Percentiles rank a stretch among this genome's conserved stretches.
These are phyloP conservation scores for Globisporangium ultimum DNA, from an alignment of 352 stramenopile genomes.

Conservation along the genomic window DNA sequence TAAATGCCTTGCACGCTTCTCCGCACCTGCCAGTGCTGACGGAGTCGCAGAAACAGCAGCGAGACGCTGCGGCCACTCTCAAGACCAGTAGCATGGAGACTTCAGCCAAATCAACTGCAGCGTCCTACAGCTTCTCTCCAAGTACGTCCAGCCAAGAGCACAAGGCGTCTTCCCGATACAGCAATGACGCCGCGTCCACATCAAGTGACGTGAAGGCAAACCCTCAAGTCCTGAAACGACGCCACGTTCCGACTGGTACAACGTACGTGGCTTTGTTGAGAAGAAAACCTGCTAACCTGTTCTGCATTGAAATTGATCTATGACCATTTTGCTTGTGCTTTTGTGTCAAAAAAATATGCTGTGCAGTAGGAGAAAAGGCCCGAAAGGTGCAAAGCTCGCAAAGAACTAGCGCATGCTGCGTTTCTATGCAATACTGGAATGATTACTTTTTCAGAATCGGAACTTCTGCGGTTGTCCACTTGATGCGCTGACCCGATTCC, in stretches of 20 bases:
- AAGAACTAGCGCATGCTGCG: constrained; percentile 26
- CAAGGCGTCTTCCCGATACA: background rate
- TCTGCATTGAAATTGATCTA: background rate
- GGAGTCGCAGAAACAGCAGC: constrained; percentile 19
- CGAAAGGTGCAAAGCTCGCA: constrained; percentile 47
- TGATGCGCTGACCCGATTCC: constrained; percentile 53
- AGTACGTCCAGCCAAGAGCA: background rate
- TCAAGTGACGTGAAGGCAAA: background rate
- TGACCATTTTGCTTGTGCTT: background rate
- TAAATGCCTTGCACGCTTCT: constrained; percentile 32
- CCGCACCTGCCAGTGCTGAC: constrained; percentile 33
- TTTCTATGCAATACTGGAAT: no score
- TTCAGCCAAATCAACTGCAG: no score
- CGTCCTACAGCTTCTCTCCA: no score
- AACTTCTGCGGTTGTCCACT: constrained; percentile 65
- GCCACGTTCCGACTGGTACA: constrained; percentile 41
- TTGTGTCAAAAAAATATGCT: background rate
- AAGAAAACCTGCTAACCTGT: background rate
- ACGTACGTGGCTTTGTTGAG: constrained; percentile 27
- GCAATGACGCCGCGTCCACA: background rate
- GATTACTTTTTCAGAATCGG: constrained; percentile 26
- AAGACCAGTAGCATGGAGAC: no score
- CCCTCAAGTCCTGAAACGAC: constrained; percentile 34
- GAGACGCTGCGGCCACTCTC: background rate
- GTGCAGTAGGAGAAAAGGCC: constrained; percentile 39